These are phyloP conservation scores for Rhodotorula sp. DNA, from an alignment of 1,284 basidiomycete species.

Conservation along the genomic window DNA sequence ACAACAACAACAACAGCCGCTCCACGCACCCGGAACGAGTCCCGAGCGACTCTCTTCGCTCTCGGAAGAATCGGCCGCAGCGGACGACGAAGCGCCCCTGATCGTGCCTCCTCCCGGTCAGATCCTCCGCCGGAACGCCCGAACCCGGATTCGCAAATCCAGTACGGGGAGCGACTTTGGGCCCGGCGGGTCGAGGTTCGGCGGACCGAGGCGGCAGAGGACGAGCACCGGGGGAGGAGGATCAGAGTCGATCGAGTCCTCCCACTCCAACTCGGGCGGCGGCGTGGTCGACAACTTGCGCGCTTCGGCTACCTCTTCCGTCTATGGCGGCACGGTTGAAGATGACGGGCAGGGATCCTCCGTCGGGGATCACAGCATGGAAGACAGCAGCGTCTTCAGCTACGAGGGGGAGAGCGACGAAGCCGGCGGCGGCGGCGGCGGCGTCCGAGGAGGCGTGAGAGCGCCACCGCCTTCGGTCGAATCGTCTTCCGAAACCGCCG, in stretches of 20 bases:
- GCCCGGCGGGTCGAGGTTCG: background rate
- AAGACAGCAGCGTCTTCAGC: constrained; percentile 1
- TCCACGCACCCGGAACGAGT: background rate
- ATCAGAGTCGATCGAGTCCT: background rate
- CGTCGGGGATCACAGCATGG: background rate
- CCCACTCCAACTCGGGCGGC: background rate
- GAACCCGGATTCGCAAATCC: constrained; percentile 90
- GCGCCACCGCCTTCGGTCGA: background rate
- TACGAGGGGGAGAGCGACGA: background rate
- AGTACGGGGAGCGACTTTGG: background rate
- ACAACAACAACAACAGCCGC: too few relatives aligned
- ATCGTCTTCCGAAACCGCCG: background rate
- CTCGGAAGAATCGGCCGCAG: constrained; percentile 43
- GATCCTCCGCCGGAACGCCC: constrained; percentile 83
- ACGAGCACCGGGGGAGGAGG: too few relatives aligned
- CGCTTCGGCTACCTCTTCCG: background rate
- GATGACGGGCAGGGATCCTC: background rate
- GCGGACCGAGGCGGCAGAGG: background rate
- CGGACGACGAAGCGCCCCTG: constrained; percentile 82
- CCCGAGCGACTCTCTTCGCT: constrained; percentile 12
- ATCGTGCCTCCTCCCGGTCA: constrained; percentile 82
- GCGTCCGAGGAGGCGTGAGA: background rate
- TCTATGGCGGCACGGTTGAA: background rate
- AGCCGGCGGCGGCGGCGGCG: background rate
- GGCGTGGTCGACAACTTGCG: background rate